phyloP scores from a whole-genome alignment of 2,329 filamentous ascomycete genomes.

The Aspergillus sp. region DNA sequence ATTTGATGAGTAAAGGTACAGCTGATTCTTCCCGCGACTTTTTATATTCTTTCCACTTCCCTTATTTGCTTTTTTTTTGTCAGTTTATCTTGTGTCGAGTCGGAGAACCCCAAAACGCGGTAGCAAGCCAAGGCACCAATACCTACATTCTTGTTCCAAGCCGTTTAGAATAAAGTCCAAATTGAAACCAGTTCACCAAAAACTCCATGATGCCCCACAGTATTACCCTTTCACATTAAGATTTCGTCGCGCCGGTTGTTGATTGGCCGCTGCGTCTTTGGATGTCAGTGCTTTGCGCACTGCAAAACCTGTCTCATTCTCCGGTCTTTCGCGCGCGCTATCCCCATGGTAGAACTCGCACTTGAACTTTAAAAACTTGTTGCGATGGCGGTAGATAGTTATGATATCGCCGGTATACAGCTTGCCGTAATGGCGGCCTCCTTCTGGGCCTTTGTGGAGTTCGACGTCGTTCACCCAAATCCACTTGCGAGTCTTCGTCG shows the following conservation, averaged over 20 bases:
- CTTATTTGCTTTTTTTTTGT: background rate
- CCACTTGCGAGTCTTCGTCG: constrained; percentile 73
- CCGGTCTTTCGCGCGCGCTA: constrained; percentile 43
- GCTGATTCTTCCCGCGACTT: background rate
- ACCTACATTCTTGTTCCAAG: constrained; percentile 3
- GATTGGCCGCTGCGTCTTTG: constrained; percentile 29
- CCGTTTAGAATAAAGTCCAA: background rate
- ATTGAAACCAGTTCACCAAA: background rate
- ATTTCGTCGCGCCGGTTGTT: constrained; percentile 24
- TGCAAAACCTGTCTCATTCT: constrained; percentile 41
- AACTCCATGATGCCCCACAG: background rate
- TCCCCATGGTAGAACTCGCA: constrained; percentile 50
- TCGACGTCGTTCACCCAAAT: constrained; percentile 74
- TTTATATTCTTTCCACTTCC: background rate
- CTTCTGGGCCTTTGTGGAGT: constrained; percentile 57
- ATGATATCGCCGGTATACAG: constrained; percentile 77
- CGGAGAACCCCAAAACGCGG: constrained; percentile 4
- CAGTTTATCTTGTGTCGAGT: background rate
- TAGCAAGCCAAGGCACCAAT: constrained; percentile 1
- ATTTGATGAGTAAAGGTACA: background rate
- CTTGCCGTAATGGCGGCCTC: constrained; percentile 60
- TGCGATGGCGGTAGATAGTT: constrained; percentile 61
- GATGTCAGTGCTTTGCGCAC: constrained; percentile 39
- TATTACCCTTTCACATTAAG: constrained; percentile 13
- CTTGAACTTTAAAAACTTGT: constrained; percentile 42